Base-by-base conservation (phyloP, 805 yeast species). In the Barnettozyma botsteinii region DNA sequence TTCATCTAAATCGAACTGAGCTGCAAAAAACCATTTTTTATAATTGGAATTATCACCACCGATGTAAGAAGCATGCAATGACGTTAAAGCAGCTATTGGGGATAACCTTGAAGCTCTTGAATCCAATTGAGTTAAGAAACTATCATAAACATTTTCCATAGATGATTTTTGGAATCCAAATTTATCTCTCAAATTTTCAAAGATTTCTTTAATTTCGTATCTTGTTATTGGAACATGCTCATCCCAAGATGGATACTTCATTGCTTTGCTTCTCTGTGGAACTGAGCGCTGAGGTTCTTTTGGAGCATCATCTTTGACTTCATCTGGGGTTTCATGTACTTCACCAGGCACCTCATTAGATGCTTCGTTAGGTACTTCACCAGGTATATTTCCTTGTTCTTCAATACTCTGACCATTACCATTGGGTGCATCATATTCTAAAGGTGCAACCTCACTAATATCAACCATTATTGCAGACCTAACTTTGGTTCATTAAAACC, bases 21-120 rank as follows among this genome's bases (percentile, higher is more conserved):
- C 86, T 33, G 94, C 86, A 62, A 89, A 85, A 59, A 79, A 87
- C 98, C 98, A 91, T 61, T 85, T 87, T 55, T 81, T 75, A 62
- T 81, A 91, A 62, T 91, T 91, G 4, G 97, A 75, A 44, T 79
- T 69, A 36, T 80, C 85, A 14, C 98, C 97, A 0, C 96, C 97
- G 46, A 91, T 86, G 61, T 91, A 91, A 46, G 89, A 95, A 1
- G 87, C 80, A 62, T 91, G 98, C 25, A 91, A 62, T 0, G 91
- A 75, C 2, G 79, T 55, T 41, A 91, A 65, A 0, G 97, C 97
- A 42, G 65, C 72, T 26, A 66, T 60, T 4, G 95, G 84, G 2
- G 79, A 61, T 72, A 81, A 76, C 45, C 98, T 73, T 45, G 94
- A 77, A 0, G 95, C 75, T 43, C 96, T 75, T 7, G 97, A 89